A percentile compares a stretch with the other conserved stretches of the same genome.
Evolutionary conservation across 2,329 filamentous ascomycete species (phyloP).

Genomic region (Spiromastix sp.): DNA sequence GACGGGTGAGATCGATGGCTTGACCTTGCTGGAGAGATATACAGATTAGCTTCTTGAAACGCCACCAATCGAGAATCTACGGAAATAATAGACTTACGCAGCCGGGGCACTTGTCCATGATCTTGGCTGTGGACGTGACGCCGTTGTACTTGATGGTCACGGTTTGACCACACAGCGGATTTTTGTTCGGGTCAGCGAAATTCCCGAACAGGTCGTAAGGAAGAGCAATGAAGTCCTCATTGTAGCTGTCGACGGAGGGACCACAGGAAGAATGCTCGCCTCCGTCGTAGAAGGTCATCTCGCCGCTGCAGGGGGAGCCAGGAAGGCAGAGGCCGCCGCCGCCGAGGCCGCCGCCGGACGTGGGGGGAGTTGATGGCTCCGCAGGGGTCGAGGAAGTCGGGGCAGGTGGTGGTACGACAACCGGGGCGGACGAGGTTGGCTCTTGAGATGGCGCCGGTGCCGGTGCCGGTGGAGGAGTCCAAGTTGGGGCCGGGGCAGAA

Average conservation of each 20-base stretch:
- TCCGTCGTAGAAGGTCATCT: constrained; percentile 64
- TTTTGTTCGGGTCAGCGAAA: constrained; percentile 53
- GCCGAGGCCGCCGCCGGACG: constrained; percentile 10
- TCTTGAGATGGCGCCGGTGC: constrained; percentile 7
- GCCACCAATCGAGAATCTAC: not conserved
- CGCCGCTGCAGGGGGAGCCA: constrained; percentile 37
- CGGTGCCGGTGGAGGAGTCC: constrained; percentile 10
- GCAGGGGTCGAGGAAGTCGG: constrained; percentile 2
- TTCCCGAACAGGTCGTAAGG: constrained; percentile 53
- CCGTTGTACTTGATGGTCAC: constrained; percentile 55
- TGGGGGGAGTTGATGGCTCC: constrained; percentile 7
- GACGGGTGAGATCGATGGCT: constrained; percentile 19
- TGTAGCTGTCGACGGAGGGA: constrained; percentile 45
- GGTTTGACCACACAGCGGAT: constrained; percentile 59
- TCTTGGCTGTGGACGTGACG: constrained; percentile 45
- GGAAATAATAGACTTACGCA: constrained; percentile 43
- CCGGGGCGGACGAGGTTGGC: constrained; percentile 6
- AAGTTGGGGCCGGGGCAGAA: constrained; percentile 4
- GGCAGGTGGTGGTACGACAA: constrained; percentile 5
- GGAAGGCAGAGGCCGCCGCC: constrained; percentile 17
- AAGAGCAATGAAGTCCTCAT: constrained; percentile 58
- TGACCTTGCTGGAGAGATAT: constrained; percentile 18
- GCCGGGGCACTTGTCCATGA: constrained; percentile 68
- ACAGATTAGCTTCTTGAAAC: not conserved
- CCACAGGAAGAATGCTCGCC: constrained; percentile 64